phyloP scores from a whole-genome alignment of 495 filamentous ascomycete species.

The Penicillium cinerascens region DNA sequence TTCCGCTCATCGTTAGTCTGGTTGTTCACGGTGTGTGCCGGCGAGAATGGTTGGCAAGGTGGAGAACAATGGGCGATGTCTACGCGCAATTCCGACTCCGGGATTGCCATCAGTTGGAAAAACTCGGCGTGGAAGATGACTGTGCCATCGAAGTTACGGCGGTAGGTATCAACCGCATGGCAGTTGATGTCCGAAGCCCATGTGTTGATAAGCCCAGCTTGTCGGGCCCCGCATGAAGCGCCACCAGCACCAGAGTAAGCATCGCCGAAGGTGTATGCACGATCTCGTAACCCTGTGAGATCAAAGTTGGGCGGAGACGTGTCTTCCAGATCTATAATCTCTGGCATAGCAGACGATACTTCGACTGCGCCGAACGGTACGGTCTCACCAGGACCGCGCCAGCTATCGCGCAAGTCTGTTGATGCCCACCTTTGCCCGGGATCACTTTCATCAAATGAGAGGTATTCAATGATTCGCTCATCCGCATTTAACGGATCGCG shows the following conservation, averaged over 20 bases:
- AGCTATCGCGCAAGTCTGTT: slow-evolving; percentile 19
- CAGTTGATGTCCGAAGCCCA: slow-evolving; percentile 62
- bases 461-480: slow-evolving; percentile 26
- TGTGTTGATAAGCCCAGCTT: slow-evolving; percentile 56
- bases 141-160: slow-evolving; percentile 59
- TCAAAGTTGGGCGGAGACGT: slow-evolving; percentile 11
- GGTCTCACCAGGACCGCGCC: slow-evolving; percentile 28
- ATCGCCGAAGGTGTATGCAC: slow-evolving; percentile 63
- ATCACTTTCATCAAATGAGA: slow-evolving; percentile 27
- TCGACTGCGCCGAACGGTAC: slow-evolving; percentile 24
- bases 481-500: neutral
- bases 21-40: slow-evolving; percentile 64
- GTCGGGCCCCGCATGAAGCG: slow-evolving; percentile 61
- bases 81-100: slow-evolving; percentile 35
- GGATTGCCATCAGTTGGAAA: slow-evolving; percentile 27
- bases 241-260: slow-evolving; percentile 77
- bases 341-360: neutral
- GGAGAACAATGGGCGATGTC: slow-evolving; percentile 81
- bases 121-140: slow-evolving; percentile 24
- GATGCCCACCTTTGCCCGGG: slow-evolving; percentile 3
- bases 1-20: slow-evolving; percentile 67
- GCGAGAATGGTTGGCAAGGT: slow-evolving; percentile 80
- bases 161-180: slow-evolving; percentile 55
- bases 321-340: slow-evolving; percentile 14
- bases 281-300: slow-evolving; percentile 7